phyloP scores from a whole-genome alignment of 2,329 filamentous ascomycete species.

The Neonectria sp. region DNA sequence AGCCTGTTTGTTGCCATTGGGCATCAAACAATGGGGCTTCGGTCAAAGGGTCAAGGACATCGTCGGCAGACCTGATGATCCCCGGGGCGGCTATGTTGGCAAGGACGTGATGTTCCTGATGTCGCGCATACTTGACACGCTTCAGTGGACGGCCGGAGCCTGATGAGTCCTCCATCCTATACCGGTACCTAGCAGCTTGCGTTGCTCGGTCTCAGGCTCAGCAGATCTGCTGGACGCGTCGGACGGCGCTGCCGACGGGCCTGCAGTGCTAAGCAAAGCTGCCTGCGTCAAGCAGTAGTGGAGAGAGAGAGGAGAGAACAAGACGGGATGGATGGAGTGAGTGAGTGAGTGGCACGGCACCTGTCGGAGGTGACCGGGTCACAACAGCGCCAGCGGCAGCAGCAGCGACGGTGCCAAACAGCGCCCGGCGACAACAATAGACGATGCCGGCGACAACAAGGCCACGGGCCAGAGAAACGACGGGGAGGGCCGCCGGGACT shows the following conservation, averaged over 20 bases:
- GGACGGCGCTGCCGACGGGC: conserved; percentile 36
- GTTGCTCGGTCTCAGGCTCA: conserved; percentile 24
- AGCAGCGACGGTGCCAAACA: conserved; percentile 30
- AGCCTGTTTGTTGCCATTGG: conserved; percentile 35
- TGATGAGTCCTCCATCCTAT: conserved; percentile 43
- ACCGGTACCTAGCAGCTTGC: conserved; percentile 28
- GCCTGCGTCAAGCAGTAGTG: conserved; percentile 32
- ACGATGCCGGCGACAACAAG: conserved; percentile 32
- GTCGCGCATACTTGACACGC: conserved; percentile 47
- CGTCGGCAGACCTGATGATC: conserved; percentile 30
- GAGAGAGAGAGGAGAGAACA: conserved; percentile 43
- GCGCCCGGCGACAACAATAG: conserved; percentile 22
- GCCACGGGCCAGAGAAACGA: conserved; percentile 27
- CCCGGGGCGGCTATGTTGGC: conserved; percentile 19
- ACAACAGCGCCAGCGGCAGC: conserved; percentile 26
- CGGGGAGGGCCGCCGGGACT: conserved; percentile 34
- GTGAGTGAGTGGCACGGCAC: conserved; percentile 15
- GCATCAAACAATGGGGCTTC: conserved; percentile 39
- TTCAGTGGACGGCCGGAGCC: conserved; percentile 47
- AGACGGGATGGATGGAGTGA: conserved; percentile 29
- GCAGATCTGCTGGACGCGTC: conserved; percentile 29
- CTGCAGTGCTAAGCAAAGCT: conserved; percentile 30
- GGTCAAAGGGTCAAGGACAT: conserved; percentile 30
- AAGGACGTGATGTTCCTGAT: conserved; percentile 36
- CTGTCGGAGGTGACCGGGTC: conserved; percentile 42